Evolutionary conservation across 306 rosid genomes (phyloP), one percentile per base, ranked within the genome.

Genomic region (Astragalus glycyphyllos): DNA sequence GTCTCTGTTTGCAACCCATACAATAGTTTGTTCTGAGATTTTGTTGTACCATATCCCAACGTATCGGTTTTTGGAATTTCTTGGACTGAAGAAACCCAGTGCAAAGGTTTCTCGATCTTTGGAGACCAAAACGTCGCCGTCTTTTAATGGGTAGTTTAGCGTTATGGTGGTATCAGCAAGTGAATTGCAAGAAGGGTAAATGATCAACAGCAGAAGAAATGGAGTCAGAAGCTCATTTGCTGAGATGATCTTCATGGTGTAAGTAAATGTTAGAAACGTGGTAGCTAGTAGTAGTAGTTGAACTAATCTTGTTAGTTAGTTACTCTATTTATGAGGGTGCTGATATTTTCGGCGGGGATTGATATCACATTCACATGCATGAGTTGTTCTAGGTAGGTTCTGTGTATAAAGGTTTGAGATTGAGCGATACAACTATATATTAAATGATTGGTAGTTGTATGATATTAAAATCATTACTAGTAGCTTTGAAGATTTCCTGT

Each of bases 1-100:
- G 58, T 83, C 71, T 73, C 82, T 77, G 70, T 88, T 91, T 6
- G 96, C 96, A 34, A 91, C 88, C 97, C 97, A 91, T 9, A 91
- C 82, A 8, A 84, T 11, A 2, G 90, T 65, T 72, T 63, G 71
- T 7, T 65, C 70, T 0, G 90, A 80, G 20, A 81, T 50, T 58
- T 44, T 48, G 62, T 81, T 78, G 68, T 83, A 91, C 96, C 97
- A 84, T 42, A 91, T 82, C 38, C 92, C 97, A 7, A 85, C 56
- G 17, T 80, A 80, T 1, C 87, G 73, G 32, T 1, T 35, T 32
- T 15, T 80, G 5, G 96, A 91, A 58, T 72, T 68, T 12, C 58
- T 49, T n/a, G 78, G 83, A 46, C 77, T 84, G 65, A 91, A 91
- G 81, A 88, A 91, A 14, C 96, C 68, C 3, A 91, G 84, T 5